Evolutionary conservation across 192 early-diverging fungal genomes (phyloP).

Genomic region (Phycomyces nitens): DNA sequence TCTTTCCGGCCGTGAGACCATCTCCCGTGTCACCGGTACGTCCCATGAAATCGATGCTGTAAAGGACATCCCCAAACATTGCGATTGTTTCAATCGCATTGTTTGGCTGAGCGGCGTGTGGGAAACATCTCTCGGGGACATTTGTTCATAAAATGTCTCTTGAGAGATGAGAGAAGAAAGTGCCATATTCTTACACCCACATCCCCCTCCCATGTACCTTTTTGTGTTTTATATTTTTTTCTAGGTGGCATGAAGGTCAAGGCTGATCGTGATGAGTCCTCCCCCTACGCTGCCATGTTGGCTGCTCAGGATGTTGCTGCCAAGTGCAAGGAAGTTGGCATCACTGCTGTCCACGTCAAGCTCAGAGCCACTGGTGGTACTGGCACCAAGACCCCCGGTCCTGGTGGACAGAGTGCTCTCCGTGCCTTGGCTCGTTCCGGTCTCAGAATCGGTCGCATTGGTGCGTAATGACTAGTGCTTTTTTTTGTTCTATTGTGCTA

Average conservation of each 20-base stretch:
- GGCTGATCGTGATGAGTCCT: constrained; percentile 99
- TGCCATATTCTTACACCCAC: constrained; percentile 7
- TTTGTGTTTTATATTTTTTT: constrained; percentile 13
- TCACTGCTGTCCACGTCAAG: constrained; percentile 99
- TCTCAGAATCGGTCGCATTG: constrained; percentile 98
- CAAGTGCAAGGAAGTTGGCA: constrained; percentile 98
- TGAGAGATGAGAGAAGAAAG: not conserved
- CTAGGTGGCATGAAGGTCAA: constrained; percentile 99
- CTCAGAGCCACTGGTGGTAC: constrained; percentile 99
- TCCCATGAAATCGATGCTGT: not conserved
- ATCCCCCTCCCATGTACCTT: constrained; percentile 35
- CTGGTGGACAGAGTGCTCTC: constrained; percentile 96
- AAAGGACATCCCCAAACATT: constrained; percentile 11
- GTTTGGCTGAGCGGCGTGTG: constrained; percentile 24
- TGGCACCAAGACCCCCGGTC: constrained; percentile 95
- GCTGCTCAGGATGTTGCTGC: constrained; percentile 97
- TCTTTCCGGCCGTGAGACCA: constrained; percentile 99
- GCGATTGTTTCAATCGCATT: not conserved
- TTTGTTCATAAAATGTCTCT: too few relatives aligned
- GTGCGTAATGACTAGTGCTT: constrained; percentile 37
- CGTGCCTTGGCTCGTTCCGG: constrained; percentile 98
- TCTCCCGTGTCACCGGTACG: constrained; percentile 94
- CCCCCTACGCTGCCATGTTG: constrained; percentile 99
- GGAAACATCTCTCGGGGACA: not conserved
- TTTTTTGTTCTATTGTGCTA: constrained; percentile 4